phyloP scores from a whole-genome alignment of 495 filamentous ascomycete genomes.

The Rostrohypoxylon terebratum region DNA sequence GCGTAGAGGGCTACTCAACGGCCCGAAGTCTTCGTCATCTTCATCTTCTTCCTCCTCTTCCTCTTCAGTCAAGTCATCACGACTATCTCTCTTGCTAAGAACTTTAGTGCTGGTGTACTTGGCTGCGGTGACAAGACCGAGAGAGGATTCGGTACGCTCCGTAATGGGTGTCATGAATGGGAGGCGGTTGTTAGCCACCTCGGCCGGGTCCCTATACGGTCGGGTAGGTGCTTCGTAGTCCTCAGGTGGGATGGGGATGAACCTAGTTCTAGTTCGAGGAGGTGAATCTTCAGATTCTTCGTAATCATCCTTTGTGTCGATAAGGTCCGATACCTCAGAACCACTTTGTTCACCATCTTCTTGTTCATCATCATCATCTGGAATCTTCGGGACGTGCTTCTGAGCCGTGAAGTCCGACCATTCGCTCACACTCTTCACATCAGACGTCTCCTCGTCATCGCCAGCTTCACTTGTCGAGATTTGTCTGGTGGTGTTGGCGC shows the following conservation, averaged over 20 bases:
- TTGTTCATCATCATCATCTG: constrained; percentile 49
- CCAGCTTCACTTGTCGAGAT: constrained; percentile 62
- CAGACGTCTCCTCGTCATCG: constrained; percentile 62
- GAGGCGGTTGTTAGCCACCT: constrained; percentile 84
- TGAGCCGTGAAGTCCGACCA: constrained; percentile 88
- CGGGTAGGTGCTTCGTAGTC: constrained; percentile 81
- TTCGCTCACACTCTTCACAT: constrained; percentile 75
- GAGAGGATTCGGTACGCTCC: constrained; percentile 89
- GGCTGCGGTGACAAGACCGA: constrained; percentile 70
- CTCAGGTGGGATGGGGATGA: constrained; percentile 80
- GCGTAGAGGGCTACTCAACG: constrained; percentile 76
- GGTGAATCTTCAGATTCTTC: constrained; percentile 52
- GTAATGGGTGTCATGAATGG: constrained; percentile 99
- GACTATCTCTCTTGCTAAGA: constrained; percentile 66
- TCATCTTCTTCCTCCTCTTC: constrained; percentile 57
- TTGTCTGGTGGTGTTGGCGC: constrained; percentile 76
- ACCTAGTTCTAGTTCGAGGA: constrained; percentile 61
- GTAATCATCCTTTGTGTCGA: constrained; percentile 47
- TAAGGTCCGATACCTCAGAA: constrained; percentile 26
- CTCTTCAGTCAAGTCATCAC: constrained; percentile 43
- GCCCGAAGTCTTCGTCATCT: constrained; percentile 62
- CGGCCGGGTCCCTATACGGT: constrained; percentile 79
- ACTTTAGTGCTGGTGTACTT: constrained; percentile 71
- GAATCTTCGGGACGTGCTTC: constrained; percentile 72
- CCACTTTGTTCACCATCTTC: constrained; percentile 46